Evolutionary conservation across 2,329 filamentous ascomycete genomes (phyloP).

Genomic region (Apiospora kogelbergensis): DNA sequence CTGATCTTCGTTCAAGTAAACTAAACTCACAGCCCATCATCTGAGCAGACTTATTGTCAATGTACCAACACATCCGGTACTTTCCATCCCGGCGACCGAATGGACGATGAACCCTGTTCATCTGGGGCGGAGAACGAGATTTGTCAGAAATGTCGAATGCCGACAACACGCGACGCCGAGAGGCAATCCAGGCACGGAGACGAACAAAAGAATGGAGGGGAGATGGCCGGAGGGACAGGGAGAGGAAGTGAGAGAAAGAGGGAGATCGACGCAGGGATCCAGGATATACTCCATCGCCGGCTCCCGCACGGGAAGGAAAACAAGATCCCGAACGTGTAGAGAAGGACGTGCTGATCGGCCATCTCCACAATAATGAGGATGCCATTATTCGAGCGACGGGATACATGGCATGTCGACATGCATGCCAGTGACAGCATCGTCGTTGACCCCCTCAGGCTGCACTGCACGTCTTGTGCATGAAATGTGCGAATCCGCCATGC

Average conservation of each 20-base stretch:
- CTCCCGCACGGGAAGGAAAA: background rate
- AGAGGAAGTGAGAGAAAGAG: background rate
- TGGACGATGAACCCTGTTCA: background rate
- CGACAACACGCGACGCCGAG: background rate
- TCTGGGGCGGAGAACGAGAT: background rate
- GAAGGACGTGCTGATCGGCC: background rate
- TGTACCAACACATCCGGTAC: background rate
- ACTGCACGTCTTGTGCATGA: background rate
- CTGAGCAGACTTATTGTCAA: background rate
- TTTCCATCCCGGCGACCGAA: background rate
- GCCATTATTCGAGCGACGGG: background rate
- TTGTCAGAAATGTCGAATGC: background rate
- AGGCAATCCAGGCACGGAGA: background rate
- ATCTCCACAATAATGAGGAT: background rate
- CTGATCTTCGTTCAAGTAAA: background rate
- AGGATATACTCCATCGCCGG: background rate
- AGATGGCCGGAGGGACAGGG: background rate
- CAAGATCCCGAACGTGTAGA: background rate
- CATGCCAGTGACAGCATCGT: background rate
- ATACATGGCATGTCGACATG: background rate
- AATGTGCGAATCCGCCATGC: background rate
- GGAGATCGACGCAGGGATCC: conserved; percentile 1
- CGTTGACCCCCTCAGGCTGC: background rate
- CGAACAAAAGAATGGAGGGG: background rate
- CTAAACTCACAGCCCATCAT: background rate